Conservation (phyloP, 768 basidiomycete genomes). For the Podaxis rugospora region DNA sequence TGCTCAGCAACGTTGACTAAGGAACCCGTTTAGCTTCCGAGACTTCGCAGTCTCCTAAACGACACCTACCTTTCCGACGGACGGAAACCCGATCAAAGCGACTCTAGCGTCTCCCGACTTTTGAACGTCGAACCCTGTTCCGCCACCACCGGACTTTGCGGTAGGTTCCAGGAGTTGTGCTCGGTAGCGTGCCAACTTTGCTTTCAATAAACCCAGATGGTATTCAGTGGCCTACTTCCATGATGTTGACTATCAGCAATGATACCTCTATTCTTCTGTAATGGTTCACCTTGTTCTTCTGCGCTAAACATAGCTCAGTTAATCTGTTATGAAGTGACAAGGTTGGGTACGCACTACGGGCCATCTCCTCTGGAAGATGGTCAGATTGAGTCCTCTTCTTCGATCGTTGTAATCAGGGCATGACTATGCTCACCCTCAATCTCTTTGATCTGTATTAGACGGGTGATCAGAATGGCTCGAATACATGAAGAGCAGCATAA, state of each 20-base stretch:
- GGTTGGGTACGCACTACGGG: conserved; percentile 67
- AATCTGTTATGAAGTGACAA: not conserved
- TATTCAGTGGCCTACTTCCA: conserved; percentile 82
- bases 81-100: conserved; percentile 93
- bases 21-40: not conserved
- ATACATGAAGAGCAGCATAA: not conserved
- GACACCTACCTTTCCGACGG: conserved; percentile 73
- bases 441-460: conserved; percentile 71
- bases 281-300: conserved; percentile 84
- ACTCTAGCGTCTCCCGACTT: conserved; percentile 84
- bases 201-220: conserved; percentile 89
- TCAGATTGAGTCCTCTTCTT: not conserved
- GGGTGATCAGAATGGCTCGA: conserved; percentile 4
- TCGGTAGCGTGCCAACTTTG: conserved; percentile 91
- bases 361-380: conserved; percentile 81
- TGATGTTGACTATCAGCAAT: conserved; percentile 12
- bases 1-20: conserved; percentile 87
- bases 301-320: conserved; percentile 45
- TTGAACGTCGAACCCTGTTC: conserved; percentile 85
- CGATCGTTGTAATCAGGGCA: not conserved
- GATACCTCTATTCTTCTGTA: not conserved
- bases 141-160: conserved; percentile 74
- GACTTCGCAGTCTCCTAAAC: not conserved
- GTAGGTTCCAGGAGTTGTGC: conserved; percentile 92
- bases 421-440: conserved; percentile 72